A percentile compares a stretch with the other conserved stretches of the same genome.
Evolutionary conservation across 1,284 basidiomycete species (phyloP).

Genomic region (Cryptococcus deneoformans): DNA sequence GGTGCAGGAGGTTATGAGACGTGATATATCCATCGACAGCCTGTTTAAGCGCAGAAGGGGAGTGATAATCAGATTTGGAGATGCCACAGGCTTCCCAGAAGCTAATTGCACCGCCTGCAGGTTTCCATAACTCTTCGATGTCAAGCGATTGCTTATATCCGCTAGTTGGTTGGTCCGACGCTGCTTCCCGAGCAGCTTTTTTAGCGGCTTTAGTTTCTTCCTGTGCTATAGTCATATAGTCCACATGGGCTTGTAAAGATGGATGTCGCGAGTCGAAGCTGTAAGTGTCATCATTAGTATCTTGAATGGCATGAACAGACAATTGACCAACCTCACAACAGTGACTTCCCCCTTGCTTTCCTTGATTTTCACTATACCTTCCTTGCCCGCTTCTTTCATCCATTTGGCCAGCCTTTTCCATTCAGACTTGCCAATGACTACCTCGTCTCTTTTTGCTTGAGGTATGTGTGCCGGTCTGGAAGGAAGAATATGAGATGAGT

Average conservation of each 20-base stretch:
- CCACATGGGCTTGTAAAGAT: constrained; percentile 56
- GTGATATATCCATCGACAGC: constrained; percentile 63
- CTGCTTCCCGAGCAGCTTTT: constrained; percentile 48
- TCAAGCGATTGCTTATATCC: constrained; percentile 36
- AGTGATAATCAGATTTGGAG: constrained; percentile 32
- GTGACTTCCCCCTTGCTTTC: constrained; percentile 59
- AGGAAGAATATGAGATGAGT: constrained; percentile 72
- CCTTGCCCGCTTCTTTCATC: constrained; percentile 70
- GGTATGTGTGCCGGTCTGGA: constrained; percentile 64
- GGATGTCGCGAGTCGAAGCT: constrained; percentile 62
- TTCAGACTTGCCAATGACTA: constrained; percentile 47
- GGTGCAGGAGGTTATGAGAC: constrained; percentile 62
- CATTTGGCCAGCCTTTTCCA: constrained; percentile 78
- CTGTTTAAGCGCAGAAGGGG: constrained; percentile 50
- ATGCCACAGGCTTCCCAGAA: constrained; percentile 62
- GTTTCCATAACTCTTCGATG: constrained; percentile 71
- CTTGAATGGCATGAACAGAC: too few relatives aligned
- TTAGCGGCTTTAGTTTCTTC: constrained; percentile 53
- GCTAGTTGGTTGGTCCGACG: constrained; percentile 50
- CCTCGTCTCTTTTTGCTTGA: constrained; percentile 62
- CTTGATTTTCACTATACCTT: constrained; percentile 68
- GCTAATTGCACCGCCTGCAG: constrained; percentile 56
- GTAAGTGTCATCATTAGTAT: neutral
- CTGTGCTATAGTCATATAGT: constrained; percentile 63
- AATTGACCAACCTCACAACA: constrained; percentile 27